phyloP scores from a whole-genome alignment of 768 basidiomycete genomes.

The Lactarius quietus region DNA sequence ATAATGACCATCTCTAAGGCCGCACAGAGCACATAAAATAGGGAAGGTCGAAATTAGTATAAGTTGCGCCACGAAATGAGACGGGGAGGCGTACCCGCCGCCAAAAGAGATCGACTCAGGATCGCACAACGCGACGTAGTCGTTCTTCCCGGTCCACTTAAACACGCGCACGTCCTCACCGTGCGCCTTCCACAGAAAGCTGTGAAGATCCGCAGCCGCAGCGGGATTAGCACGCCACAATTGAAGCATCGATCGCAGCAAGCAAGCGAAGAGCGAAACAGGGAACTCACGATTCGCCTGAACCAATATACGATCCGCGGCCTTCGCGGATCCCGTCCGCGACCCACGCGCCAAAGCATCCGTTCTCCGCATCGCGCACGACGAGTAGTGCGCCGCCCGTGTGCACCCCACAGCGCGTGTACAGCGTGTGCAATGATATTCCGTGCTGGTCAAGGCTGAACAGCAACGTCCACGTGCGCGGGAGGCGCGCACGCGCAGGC shows the following conservation, averaged over 20 bases:
- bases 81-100: slow-evolving; percentile 65
- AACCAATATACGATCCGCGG: slow-evolving; percentile 71
- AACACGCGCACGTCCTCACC: slow-evolving; percentile 52
- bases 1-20: slow-evolving; percentile 79
- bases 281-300: slow-evolving; percentile 71
- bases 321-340: slow-evolving; percentile 64
- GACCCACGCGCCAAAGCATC: slow-evolving; percentile 79
- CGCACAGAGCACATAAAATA: no score
- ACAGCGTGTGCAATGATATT: slow-evolving; percentile 87
- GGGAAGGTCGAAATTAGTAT: not conserved
- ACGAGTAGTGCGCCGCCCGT: slow-evolving; percentile 55
- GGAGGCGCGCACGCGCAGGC: slow-evolving; percentile 69
- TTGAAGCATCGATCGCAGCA: not conserved
- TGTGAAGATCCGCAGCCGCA: slow-evolving; percentile 30
- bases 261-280: not conserved
- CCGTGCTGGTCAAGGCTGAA: slow-evolving; percentile 96
- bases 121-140: slow-evolving; percentile 87
- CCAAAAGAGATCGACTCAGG: slow-evolving; percentile 80
- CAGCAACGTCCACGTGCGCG: slow-evolving; percentile 68
- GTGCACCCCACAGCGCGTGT: slow-evolving; percentile 53
- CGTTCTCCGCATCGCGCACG: slow-evolving; percentile 58
- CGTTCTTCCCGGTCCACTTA: slow-evolving; percentile 85
- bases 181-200: slow-evolving; percentile 73
- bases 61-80: slow-evolving; percentile 6
- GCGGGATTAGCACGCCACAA: not conserved